phyloP scores from a whole-genome alignment of 768 basidiomycete genomes.

The Pisolithus sp. region DNA sequence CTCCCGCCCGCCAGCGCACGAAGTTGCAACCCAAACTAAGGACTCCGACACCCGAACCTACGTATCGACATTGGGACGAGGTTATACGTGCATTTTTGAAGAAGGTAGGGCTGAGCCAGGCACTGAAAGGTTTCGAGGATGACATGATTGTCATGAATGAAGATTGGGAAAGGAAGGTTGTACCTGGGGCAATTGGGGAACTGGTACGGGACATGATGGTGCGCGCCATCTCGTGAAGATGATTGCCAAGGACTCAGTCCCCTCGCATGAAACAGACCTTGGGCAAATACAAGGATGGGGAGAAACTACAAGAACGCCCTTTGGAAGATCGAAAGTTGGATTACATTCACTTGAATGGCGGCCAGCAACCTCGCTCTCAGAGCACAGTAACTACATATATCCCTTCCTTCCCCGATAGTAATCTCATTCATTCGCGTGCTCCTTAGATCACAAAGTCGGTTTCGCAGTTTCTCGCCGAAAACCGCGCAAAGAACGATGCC shows the following conservation, averaged over 20 bases:
- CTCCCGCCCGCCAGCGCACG: slow-evolving; percentile 20
- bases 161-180: slow-evolving; percentile 54
- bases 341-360: slow-evolving; percentile 47
- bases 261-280: slow-evolving; percentile 15
- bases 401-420: not conserved
- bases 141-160: slow-evolving; percentile 68
- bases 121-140: slow-evolving; percentile 56
- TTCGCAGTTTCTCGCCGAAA: slow-evolving; percentile 63
- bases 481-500: slow-evolving; percentile 63
- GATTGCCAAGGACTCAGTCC: not conserved
- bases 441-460: slow-evolving; percentile 63
- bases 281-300: slow-evolving; percentile 25
- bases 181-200: slow-evolving; percentile 49
- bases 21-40: slow-evolving; percentile 23
- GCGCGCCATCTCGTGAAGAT: not conserved
- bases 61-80: slow-evolving; percentile 57
- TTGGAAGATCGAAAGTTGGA: slow-evolving; percentile 68
- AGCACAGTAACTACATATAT: slow-evolving; percentile 49
- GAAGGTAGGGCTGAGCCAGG: slow-evolving; percentile 50
- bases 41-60: slow-evolving; percentile 35
- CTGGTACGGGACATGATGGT: slow-evolving; percentile 49
- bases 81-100: slow-evolving; percentile 48
- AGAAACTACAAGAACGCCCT: slow-evolving; percentile 24
- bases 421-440: slow-evolving; percentile 5
- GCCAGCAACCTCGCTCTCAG: slow-evolving; percentile 44